Evolutionary conservation across 106 monocot genomes (phyloP), one percentile per base, ranked within the genome.

Genomic region (Triglochin maritima): DNA sequence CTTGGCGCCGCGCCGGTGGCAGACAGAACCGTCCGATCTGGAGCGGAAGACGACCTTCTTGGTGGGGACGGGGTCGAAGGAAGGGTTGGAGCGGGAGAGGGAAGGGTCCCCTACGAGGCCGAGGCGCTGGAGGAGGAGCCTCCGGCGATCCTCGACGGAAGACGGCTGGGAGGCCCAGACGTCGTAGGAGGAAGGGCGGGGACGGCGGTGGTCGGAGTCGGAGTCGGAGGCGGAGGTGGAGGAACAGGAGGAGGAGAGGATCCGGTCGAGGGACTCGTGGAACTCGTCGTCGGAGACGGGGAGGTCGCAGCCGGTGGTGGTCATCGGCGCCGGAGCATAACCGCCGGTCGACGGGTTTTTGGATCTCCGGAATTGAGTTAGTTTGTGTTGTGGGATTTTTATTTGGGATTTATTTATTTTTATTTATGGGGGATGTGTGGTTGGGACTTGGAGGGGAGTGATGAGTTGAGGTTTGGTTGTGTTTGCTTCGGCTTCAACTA

Each of bases 201-300:
- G 73, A 45, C 54, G 76, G 45, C 62, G 55, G 58, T 66, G 52
- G 4, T 47, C 17, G 48, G 77, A 47, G 4, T 77, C 76, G 44
- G 68, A 76, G 64, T 87, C 87, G 41, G 89, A 78, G 57, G 87
- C 84, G 53, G 87, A 84, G 50, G 86, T 84, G 69, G 94, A 94
- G 80, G 82, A 83, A n/a, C 87, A 88, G 41, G 76, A 70, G 16
- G 95, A 95, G 29, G 95, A 85, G 43, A 90, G 76, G 64, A 87
- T 85, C 56, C 87, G 85, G 58, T 95, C 88, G 50, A 96, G 71
- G 12, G 94, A 87, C 79, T 95, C 94, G 61, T 81, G 81, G 76
- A 85, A 95, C 43, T 60, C 42, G 3, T 60, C 42, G 9, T 5
- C 43, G 4, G 60, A 8, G 60, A 29, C 43, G 60, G 15, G 16